Evolutionary conservation across 1,139 yeast species (phyloP).

Genomic region (Yamadazyma sp.): DNA sequence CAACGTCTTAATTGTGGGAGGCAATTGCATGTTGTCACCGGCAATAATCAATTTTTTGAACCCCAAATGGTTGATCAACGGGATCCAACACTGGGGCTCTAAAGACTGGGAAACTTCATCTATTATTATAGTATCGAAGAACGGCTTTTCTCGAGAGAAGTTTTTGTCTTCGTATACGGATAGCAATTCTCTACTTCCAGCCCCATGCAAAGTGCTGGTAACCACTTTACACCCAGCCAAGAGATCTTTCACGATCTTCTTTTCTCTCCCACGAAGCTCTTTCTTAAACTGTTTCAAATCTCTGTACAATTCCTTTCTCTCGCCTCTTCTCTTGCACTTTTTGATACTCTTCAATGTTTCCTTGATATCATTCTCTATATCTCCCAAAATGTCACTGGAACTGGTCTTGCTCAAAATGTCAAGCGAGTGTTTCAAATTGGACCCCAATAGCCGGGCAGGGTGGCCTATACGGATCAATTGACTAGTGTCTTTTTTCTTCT

Average conservation of each 20-base stretch:
- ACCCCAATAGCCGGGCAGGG: conserved; percentile 77
- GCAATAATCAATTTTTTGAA: conserved; percentile 68
- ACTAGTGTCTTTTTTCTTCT: conserved; percentile 15
- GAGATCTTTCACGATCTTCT: conserved; percentile 59
- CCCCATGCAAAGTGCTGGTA: conserved; percentile 83
- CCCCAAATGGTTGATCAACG: conserved; percentile 65
- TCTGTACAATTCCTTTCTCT: conserved; percentile 64
- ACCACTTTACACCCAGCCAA: conserved; percentile 66
- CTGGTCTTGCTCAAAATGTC: conserved; percentile 65
- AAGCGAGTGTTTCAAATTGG: conserved; percentile 69
- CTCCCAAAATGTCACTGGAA: conserved; percentile 62
- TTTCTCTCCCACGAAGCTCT: conserved; percentile 69
- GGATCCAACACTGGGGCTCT: conserved; percentile 98
- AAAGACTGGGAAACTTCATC: conserved; percentile 95
- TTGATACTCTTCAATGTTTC: conserved; percentile 56
- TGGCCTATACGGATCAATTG: conserved; percentile 83
- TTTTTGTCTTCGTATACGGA: conserved; percentile 38
- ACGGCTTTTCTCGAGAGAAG: conserved; percentile 26
- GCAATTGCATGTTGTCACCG: conserved; percentile 85
- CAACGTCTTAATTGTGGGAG: conserved; percentile 66
- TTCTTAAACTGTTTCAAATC: conserved; percentile 69
- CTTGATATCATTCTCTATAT: conserved; percentile 70
- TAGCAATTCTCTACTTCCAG: conserved; percentile 69
- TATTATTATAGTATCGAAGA: conserved; percentile 81
- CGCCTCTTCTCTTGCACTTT: conserved; percentile 65